Evolutionary conservation across 257 asterid genomes (phyloP), one percentile per base, ranked within the genome.

Genomic region (Nicotiana obtusifolia): DNA sequence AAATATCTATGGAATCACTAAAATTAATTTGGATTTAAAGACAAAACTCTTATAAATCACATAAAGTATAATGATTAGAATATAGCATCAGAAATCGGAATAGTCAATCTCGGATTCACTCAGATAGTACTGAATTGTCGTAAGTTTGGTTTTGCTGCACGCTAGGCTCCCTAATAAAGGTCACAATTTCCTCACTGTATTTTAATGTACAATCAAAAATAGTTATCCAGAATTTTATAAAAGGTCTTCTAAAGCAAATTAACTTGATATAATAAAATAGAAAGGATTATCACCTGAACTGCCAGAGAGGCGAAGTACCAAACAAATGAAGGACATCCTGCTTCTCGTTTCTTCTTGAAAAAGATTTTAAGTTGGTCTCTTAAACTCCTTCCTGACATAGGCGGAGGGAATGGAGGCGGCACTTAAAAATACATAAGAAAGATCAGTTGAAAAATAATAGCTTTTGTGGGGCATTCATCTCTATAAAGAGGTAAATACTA

Each of bases 341-440:
- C 82, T 52, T 94, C 97, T 84, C 86, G 85, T 87, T 90, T 96
- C 84, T 93, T 93, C 87, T 90, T 92, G 88, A 57, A 85, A 86
- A 94, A 96, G 83, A 87, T 83, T 65, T 89, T 20, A 83, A 94
- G 33, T 85, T 96, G 98, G 80, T 88, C 90, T 77, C 82, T 84
- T 86, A 87, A 66, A 87, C 93, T 90, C 84, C 88, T 84, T 89
- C 91, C 93, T 84, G 98, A 94, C 88, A 86, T 84, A 86, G 93
- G 95, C 76, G 95, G 97, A 81, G 97, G 98, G 81, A 93, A 91
- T 79, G 94, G 97, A 84, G 90, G 97, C 80, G 97, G 98, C 91
- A 96, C 98, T 96, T 84, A 82, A 78, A 84, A 57, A 80, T 67
- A 61, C 77, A 64, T 44, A 80, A 80, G 47, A 80, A 80, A 17